Conservation (phyloP, 768 basidiomycete genomes). For the Auriscalpium vulgare region DNA sequence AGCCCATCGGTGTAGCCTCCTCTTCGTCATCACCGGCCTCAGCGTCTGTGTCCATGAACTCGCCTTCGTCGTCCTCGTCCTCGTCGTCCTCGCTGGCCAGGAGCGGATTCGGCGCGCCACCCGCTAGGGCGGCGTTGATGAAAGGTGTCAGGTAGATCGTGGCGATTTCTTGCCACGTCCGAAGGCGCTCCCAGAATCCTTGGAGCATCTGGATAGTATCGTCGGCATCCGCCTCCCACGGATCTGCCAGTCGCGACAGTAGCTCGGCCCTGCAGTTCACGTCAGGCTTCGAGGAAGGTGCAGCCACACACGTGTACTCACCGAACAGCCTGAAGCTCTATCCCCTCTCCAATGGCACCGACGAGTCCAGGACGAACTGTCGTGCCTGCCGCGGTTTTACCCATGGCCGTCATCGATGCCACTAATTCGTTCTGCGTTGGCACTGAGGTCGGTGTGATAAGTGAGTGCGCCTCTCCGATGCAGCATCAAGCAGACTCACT, state of each 20-base stretch:
- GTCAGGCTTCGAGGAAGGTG: too few relatives aligned
- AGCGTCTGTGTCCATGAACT: too few relatives aligned
- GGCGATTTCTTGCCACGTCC: neutral
- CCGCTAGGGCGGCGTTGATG: neutral
- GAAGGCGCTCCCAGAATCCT: neutral
- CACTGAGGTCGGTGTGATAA: too few relatives aligned
- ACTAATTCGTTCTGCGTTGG: neutral
- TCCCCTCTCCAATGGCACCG: neutral
- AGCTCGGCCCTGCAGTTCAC: too few relatives aligned
- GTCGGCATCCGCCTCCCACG: too few relatives aligned
- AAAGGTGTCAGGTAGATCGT: neutral
- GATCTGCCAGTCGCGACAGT: too few relatives aligned
- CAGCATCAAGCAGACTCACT: neutral
- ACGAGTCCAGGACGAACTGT: neutral
- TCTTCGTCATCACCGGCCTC: too few relatives aligned
- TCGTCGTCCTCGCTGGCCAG: neutral
- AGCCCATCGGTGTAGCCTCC: too few relatives aligned
- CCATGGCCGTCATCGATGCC: neutral
- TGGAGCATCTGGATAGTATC: too few relatives aligned
- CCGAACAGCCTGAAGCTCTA: neutral
- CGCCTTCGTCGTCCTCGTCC: neutral
- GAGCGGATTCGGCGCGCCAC: neutral
- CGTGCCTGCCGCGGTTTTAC: neutral
- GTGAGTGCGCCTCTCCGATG: neutral
- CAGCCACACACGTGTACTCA: neutral